Conservation (phyloP, 1,139 yeast genomes). For the Sporopachydermia cereana region DNA sequence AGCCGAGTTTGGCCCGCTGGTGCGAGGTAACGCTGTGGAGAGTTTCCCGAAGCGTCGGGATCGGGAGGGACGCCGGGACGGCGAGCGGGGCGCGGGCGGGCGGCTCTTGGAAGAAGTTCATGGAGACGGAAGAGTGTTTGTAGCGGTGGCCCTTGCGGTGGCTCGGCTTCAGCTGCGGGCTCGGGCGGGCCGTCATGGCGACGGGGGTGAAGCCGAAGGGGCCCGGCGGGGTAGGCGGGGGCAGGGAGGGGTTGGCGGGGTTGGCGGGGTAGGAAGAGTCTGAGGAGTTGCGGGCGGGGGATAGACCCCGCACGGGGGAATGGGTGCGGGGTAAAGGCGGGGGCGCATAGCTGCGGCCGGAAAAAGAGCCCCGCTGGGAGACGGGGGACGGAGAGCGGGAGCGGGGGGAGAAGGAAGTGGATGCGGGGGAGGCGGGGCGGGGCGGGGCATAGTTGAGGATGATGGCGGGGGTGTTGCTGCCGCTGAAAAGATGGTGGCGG, state of each 20-base stretch:
- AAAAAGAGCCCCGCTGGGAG: not conserved
- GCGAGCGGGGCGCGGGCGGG: constrained; percentile 58
- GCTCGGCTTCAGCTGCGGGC: constrained; percentile 14
- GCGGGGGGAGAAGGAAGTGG: not conserved
- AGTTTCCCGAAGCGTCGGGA: constrained; percentile 63
- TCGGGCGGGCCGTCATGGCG: constrained; percentile 11
- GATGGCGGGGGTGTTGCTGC: not conserved
- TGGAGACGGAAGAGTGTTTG: constrained; percentile 92
- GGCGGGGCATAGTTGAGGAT: not conserved
- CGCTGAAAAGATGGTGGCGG: not conserved
- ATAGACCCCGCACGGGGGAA: not conserved
- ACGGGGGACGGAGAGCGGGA: not conserved
- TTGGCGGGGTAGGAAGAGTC: not conserved
- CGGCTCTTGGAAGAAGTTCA: constrained; percentile 93
- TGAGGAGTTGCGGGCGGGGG: not conserved
- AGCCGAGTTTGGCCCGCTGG: constrained; percentile 47
- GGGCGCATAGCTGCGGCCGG: not conserved
- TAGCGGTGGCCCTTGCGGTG: constrained; percentile 92
- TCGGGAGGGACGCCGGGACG: constrained; percentile 68
- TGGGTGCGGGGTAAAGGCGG: not conserved
- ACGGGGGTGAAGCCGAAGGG: constrained; percentile 13
- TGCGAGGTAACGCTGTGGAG: constrained; percentile 37
- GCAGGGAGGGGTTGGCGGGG: not conserved
- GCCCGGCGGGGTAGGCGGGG: not conserved
- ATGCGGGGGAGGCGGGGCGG: not conserved